Base-by-base conservation (phyloP, 805 yeast genomes). In the Metschnikowia matae region DNA sequence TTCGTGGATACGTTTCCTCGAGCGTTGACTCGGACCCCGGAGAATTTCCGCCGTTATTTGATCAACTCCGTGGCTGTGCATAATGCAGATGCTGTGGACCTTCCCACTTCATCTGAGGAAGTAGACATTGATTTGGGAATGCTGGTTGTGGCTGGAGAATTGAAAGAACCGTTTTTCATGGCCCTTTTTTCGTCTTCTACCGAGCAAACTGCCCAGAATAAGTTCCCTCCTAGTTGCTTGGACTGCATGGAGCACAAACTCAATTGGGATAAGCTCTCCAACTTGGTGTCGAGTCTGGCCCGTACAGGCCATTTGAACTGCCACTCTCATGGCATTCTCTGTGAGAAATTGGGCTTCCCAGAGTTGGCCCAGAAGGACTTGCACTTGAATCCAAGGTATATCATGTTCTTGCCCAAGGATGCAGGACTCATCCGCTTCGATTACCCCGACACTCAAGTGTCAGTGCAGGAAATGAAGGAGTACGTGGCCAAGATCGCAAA, bases 171-270 rank as follows among this genome's bases (percentile, higher is more conserved):
- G 2, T 65, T 71, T 48, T 67, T 87, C 54, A 73, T 87, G 3
- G 77, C 87, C 14, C 82, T 87, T 52, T 85, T 86, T 81, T 90
- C 91, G 2, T 66, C 82, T 2, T 64, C 74, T 4, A 71, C 74
- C 42, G 64, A 76, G 29, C 69, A 78, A 49, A 65, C 73, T 58
- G 61, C 64, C 18, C 71, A 71, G 48, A 57, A 59, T n/a, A 60
- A 66, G 4, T 80, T 78, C 49, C 58, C 64, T 13, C 55, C 60
- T 7, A 42, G 53, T 11, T 82, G 85, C 58, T 70, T 72, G 15
- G 74, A 76, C 45, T 81, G 88, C 55, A 57, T 71, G 40, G 78
- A 75, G 14, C 75, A 78, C 52, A 77, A 79, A 53, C 74, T 76
- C 52, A 57, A 71, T 1, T 87, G 92, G 94, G 78, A 76, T 46